phyloP scores from a whole-genome alignment of 1,139 yeast genomes.

The Magnusiomyces magnusii region DNA sequence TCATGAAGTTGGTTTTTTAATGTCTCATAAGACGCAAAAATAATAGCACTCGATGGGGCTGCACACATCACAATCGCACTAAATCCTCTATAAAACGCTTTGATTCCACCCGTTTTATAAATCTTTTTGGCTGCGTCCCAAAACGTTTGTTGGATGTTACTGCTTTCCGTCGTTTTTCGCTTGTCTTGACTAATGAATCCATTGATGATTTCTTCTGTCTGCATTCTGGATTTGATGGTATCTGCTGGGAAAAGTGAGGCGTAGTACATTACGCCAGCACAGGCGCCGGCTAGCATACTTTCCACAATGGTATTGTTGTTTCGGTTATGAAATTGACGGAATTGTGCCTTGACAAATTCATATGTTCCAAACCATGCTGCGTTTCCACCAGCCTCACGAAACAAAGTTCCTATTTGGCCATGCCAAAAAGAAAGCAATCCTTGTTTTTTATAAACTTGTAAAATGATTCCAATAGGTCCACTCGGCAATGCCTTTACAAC shows the following conservation, averaged over 20 bases:
- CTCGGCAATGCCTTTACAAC: background rate
- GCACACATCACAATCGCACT: constrained; percentile 78
- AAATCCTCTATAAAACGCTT: constrained; percentile 74
- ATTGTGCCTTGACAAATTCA: constrained; percentile 45
- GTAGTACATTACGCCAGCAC: constrained; percentile 79
- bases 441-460: constrained; percentile 33
- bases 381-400: constrained; percentile 84
- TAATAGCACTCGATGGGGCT: constrained; percentile 83
- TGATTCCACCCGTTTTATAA: constrained; percentile 46
- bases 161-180: constrained; percentile 22
- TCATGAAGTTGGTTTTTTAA: constrained; percentile 36
- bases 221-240: constrained; percentile 82
- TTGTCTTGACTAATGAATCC: constrained; percentile 23
- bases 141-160: constrained; percentile 25
- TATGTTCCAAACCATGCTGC: constrained; percentile 93
- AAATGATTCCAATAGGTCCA: background rate
- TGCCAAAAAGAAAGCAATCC: constrained; percentile 54
- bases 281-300: constrained; percentile 68
- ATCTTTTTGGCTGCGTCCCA: constrained; percentile 36
- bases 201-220: constrained; percentile 44
- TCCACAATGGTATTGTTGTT: constrained; percentile 40
- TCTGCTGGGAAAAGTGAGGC: constrained; percentile 81
- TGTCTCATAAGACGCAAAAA: constrained; percentile 71
- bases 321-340: constrained; percentile 29
- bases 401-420: constrained; percentile 77